These are phyloP conservation scores for Cryoendolithus antarcticus DNA, from an alignment of 2,329 filamentous ascomycete species.

Conservation along the genomic window DNA sequence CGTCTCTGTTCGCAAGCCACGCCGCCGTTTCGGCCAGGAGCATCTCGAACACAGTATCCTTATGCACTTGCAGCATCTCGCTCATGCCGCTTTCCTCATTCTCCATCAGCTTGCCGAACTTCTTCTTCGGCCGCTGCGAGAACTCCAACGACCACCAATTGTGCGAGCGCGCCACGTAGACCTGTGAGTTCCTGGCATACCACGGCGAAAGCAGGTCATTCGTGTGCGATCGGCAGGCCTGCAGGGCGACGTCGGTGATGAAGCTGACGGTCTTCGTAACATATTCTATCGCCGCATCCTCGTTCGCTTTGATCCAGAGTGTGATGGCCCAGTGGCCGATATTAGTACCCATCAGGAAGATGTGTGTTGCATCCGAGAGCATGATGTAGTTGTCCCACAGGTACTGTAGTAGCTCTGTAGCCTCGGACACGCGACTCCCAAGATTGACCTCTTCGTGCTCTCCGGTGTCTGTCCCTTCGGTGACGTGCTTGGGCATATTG, in stretches of 20 bases:
- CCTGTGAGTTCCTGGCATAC: constrained; percentile 71
- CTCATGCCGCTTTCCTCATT: constrained; percentile 36
- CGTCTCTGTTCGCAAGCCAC: constrained; percentile 14
- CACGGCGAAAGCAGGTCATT: constrained; percentile 69
- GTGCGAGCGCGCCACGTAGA: constrained; percentile 67
- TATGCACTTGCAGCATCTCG: constrained; percentile 45
- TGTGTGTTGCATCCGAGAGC: constrained; percentile 53
- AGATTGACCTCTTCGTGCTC: constrained; percentile 37
- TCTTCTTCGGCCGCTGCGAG: constrained; percentile 41
- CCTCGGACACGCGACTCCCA: constrained; percentile 30
- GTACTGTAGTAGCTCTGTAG: constrained; percentile 65
- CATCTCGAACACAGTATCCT: constrained; percentile 35
- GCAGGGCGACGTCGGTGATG: constrained; percentile 59
- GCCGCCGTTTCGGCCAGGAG: constrained; percentile 32
- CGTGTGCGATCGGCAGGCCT: constrained; percentile 51
- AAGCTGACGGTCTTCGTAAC: constrained; percentile 70
- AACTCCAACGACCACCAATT: constrained; percentile 58
- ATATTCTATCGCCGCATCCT: constrained; percentile 52
- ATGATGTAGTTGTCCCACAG: constrained; percentile 97
- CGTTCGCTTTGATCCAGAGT: constrained; percentile 57
- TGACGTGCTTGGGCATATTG: constrained; percentile 72
- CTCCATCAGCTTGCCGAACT: constrained; percentile 42
- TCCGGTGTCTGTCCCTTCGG: constrained; percentile 34
- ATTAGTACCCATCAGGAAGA: constrained; percentile 83
- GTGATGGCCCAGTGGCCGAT: constrained; percentile 76